Evolutionary conservation across 1,139 yeast species (phyloP).

Genomic region (Scheffersomyces cryptocercus): DNA sequence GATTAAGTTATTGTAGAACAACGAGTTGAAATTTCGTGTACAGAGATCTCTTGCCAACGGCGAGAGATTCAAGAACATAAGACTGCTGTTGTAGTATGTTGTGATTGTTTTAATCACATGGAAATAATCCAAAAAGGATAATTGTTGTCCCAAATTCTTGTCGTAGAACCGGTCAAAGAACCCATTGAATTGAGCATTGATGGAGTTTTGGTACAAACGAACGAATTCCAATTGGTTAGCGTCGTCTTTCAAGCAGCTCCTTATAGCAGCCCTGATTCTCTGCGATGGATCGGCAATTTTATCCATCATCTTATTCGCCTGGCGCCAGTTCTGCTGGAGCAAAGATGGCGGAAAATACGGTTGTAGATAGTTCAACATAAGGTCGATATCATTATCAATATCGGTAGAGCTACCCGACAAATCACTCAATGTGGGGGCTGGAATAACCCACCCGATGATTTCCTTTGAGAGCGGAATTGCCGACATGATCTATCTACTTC

Average conservation of each 20-base stretch:
- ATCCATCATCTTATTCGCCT: not conserved
- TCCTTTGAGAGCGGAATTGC: not conserved
- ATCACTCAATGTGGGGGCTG: constrained; percentile 23
- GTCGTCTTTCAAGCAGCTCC: constrained; percentile 40
- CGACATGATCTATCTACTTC: not conserved
- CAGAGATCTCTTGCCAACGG: constrained; percentile 21
- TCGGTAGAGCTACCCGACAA: constrained; percentile 25
- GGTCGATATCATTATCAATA: constrained; percentile 43
- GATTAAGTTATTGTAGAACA: constrained; percentile 20
- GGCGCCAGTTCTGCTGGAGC: not conserved
- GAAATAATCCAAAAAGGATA: constrained; percentile 11
- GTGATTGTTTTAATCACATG: constrained; percentile 13
- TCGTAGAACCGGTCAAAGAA: constrained; percentile 7
- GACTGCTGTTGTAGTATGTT: constrained; percentile 17
- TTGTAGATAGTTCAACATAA: constrained; percentile 40
- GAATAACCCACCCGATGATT: constrained; percentile 14
- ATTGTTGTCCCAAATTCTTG: not conserved
- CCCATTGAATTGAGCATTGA: constrained; percentile 13
- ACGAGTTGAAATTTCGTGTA: constrained; percentile 26
- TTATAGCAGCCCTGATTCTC: constrained; percentile 39
- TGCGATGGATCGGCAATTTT: constrained; percentile 30
- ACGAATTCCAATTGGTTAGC: constrained; percentile 35
- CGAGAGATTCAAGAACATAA: constrained; percentile 21
- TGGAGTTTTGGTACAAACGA: constrained; percentile 37
- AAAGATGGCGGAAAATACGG: constrained; percentile 27